These are phyloP conservation scores for Fusarium clavum DNA, from an alignment of 2,329 filamentous ascomycete genomes.

Conservation along the genomic window DNA sequence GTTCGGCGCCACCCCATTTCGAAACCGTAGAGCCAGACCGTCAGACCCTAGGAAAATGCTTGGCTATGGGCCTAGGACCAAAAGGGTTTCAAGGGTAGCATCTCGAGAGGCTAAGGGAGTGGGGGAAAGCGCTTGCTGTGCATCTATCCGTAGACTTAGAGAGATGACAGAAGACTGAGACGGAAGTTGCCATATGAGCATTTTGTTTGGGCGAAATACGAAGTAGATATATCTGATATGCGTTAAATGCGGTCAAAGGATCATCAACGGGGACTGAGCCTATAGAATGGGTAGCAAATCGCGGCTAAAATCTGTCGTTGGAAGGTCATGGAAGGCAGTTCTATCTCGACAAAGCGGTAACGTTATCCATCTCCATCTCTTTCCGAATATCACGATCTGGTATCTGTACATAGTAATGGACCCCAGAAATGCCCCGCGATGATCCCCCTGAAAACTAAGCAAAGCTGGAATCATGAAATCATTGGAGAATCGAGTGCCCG, in stretches of 20 bases:
- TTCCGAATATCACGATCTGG: background rate
- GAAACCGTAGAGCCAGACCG: conserved; percentile 4
- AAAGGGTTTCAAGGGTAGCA: conserved; percentile 16
- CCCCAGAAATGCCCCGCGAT: conserved; percentile 11
- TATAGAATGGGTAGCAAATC: background rate
- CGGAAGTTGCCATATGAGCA: background rate
- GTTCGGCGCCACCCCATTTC: conserved; percentile 10
- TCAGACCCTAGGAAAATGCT: conserved; percentile 6
- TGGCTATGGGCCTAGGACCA: conserved; percentile 2
- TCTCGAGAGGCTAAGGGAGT: background rate
- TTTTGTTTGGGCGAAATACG: background rate
- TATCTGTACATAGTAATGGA: background rate
- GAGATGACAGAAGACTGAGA: background rate
- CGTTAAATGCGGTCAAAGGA: background rate
- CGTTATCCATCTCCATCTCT: background rate
- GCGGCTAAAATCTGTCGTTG: background rate
- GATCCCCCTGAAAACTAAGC: conserved; percentile 33
- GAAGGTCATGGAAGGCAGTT: background rate
- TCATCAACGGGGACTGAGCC: background rate
- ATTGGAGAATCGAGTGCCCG: conserved; percentile 12
- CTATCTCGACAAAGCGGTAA: background rate
- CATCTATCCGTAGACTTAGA: background rate
- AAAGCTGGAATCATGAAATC: conserved; percentile 17
- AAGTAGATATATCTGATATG: background rate
- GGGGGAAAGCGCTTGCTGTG: background rate